These are phyloP conservation scores for Colletotrichum cuscutae DNA, from an alignment of 2,329 filamentous ascomycete genomes.

Conservation along the genomic window DNA sequence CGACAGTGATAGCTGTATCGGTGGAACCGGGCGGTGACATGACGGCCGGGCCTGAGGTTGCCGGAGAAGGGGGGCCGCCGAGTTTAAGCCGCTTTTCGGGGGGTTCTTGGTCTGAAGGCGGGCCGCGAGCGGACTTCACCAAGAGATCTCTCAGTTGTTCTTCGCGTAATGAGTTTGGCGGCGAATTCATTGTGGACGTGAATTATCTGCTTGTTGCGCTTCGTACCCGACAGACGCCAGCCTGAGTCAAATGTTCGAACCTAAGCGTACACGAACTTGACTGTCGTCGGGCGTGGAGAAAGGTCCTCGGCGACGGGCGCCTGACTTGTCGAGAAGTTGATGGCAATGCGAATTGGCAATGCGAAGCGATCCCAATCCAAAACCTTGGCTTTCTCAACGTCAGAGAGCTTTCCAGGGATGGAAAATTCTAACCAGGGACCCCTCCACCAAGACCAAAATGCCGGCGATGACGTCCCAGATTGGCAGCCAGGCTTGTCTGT, in stretches of 20 bases:
- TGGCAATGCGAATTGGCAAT: neutral
- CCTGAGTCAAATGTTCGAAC: neutral
- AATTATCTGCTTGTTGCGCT: neutral
- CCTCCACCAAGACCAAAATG: slow-evolving; percentile 7
- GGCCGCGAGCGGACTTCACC: neutral
- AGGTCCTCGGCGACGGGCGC: neutral
- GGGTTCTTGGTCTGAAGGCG: neutral
- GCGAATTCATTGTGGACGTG: slow-evolving; percentile 34
- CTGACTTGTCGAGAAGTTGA: neutral
- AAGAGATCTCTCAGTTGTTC: neutral
- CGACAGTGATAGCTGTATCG: slow-evolving; percentile 33
- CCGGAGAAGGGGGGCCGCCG: slow-evolving; percentile 25
- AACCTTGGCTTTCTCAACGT: slow-evolving; percentile 10
- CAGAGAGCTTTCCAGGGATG: neutral
- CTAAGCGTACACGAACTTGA: neutral
- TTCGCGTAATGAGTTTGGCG: slow-evolving; percentile 29
- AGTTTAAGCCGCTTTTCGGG: slow-evolving; percentile 24
- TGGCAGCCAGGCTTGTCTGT: slow-evolving; percentile 18
- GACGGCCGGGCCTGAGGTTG: slow-evolving; percentile 17
- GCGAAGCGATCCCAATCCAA: neutral
- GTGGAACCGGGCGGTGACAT: slow-evolving; percentile 28
- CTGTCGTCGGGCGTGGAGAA: neutral
- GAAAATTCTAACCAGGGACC: slow-evolving; percentile 5
- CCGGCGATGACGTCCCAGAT: slow-evolving; percentile 25
- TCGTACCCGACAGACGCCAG: neutral